Base-by-base conservation (phyloP, 2,329 filamentous ascomycete genomes). In the Fusarium mangiferae region DNA sequence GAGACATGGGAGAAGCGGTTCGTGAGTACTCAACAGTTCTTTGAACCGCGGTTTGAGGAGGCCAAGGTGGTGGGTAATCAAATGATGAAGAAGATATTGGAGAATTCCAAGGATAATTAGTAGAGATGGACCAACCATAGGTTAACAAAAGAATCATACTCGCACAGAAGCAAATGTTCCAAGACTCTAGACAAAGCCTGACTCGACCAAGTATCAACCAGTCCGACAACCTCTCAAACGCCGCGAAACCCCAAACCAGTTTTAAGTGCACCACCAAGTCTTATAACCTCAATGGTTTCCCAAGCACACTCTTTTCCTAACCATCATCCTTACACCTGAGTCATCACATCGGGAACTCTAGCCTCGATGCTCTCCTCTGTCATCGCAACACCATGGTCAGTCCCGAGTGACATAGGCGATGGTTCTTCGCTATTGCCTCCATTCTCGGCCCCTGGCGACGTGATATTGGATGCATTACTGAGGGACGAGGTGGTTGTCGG, bases 61-160 rank as follows among this genome's bases (percentile, higher is more conserved):
- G 96, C 96, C 11, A 94, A 92, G 59, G 91, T 92, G 77, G 86
- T 99, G 42, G 96, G 96, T 6, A 98, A 98, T 81, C 93, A 95
- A 81, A 99, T 99, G 96, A 97, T 99, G 83, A 95, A 92, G 86
- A 96, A 94, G 49, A 96, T 99, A 78, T 84, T 98, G 76, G 93
- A 96, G 84, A 96, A 94, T 82, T 93, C 92, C 30, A 84, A 82
- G 78, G 81, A 84, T 46, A 62, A 72, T 56, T 72, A 59, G 65
- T 36, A 30, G 22, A 45, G 13, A 39, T 42, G 41, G 55, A 33
- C 59, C 45, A 57, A 55, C 28, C 36, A 49, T 36, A 54, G 45
- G 46, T 36, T 35, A 61, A 58, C 48, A 22, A 45, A 52, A 62
- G 22, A 22, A 36, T 56, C 63, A 35, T 44, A 45, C 61, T 67